Evolutionary conservation across 2,329 filamentous ascomycete species (phyloP).

Genomic region (Fusarium sublunatum): DNA sequence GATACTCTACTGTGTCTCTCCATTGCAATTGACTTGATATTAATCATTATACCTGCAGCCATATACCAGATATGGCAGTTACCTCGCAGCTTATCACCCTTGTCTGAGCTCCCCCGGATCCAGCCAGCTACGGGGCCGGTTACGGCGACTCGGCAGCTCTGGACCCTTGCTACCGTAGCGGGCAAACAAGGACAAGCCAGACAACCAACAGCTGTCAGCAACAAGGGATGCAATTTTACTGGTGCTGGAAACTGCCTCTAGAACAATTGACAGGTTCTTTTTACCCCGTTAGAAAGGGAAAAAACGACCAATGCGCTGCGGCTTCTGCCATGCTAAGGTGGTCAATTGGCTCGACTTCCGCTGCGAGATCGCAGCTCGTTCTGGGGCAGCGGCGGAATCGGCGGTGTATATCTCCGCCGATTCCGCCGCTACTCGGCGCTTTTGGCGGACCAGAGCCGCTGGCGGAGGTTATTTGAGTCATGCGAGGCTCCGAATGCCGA

Average conservation of each 20-base stretch:
- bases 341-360: slow-evolving; percentile 4
- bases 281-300: slow-evolving; percentile 21
- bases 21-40: background rate
- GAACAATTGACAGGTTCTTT: slow-evolving; percentile 22
- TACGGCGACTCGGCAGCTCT: slow-evolving; percentile 15
- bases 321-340: slow-evolving; percentile 12
- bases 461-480: slow-evolving; percentile 29
- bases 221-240: slow-evolving; percentile 26
- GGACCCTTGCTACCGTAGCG: slow-evolving; percentile 1
- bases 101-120: slow-evolving; percentile 34
- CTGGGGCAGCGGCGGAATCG: background rate
- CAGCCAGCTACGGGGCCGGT: slow-evolving; percentile 35
- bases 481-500: slow-evolving; percentile 18
- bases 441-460: slow-evolving; percentile 32
- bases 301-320: slow-evolving; percentile 16
- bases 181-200: slow-evolving; percentile 9
- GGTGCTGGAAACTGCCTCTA: slow-evolving; percentile 20
- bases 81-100: slow-evolving; percentile 19
- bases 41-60: slow-evolving; percentile 14
- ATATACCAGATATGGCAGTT: slow-evolving; percentile 20
- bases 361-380: slow-evolving; percentile 14
- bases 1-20: no score
- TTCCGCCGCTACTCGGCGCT: slow-evolving; percentile 14
- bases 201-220: slow-evolving; percentile 21
- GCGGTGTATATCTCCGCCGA: slow-evolving; percentile 3